These are phyloP conservation scores for Phytophthora pinifolia DNA, from an alignment of 352 stramenopile genomes.

Conservation along the genomic window DNA sequence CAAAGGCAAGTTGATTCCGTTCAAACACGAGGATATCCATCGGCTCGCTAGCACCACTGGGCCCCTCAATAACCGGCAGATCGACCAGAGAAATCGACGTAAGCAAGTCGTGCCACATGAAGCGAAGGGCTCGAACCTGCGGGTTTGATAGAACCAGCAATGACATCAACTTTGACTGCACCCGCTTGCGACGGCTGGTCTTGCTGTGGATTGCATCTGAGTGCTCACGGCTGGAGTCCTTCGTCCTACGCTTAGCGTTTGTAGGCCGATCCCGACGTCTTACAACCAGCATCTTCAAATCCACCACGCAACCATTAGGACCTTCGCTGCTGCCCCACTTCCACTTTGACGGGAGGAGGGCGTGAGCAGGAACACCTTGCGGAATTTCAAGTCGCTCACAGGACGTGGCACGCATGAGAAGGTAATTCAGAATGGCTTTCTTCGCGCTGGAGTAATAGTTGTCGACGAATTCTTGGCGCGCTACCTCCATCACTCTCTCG, in stretches of 20 bases:
- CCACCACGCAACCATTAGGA: slow-evolving; percentile 47
- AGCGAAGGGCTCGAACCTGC: slow-evolving; percentile 54
- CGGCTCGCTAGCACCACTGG: slow-evolving; percentile 23
- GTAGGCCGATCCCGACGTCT: background rate
- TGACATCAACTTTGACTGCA: slow-evolving; percentile 41
- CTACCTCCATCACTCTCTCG: slow-evolving; percentile 36
- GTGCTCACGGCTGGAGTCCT: background rate
- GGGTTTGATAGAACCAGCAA: slow-evolving; percentile 53
- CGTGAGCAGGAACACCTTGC: slow-evolving; percentile 45
- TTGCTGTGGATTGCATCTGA: slow-evolving; percentile 17
- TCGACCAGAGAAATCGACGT: slow-evolving; percentile 45
- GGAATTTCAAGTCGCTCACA: slow-evolving; percentile 51
- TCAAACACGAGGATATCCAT: slow-evolving; percentile 61
- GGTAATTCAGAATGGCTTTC: slow-evolving; percentile 77
- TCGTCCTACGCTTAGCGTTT: slow-evolving; percentile 3
- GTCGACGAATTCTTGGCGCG: slow-evolving; percentile 46
- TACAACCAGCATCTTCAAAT: slow-evolving; percentile 47
- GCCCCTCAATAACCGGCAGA: slow-evolving; percentile 32
- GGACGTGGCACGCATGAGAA: slow-evolving; percentile 46
- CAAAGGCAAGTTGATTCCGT: slow-evolving; percentile 48
- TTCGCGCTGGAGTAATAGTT: slow-evolving; percentile 73
- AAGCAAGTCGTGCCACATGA: slow-evolving; percentile 64
- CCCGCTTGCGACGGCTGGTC: slow-evolving; percentile 32
- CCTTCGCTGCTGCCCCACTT: slow-evolving; percentile 63
- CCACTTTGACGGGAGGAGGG: slow-evolving; percentile 51